A percentile compares a stretch with the other conserved stretches of the same genome.
Conservation (phyloP, 1,139 yeast species). For the Taphrina betulina region DNA sequence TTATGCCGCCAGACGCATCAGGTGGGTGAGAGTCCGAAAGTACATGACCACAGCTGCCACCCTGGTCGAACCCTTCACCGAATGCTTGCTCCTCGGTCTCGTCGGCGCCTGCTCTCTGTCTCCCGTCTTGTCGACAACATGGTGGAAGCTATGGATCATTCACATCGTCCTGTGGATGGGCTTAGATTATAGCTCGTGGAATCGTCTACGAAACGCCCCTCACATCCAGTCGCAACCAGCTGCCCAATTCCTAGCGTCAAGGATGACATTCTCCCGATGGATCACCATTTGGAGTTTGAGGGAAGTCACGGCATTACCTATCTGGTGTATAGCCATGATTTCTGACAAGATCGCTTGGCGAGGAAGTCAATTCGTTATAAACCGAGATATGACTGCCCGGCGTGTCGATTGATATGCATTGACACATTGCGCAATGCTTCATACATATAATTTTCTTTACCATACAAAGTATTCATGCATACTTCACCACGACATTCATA, state of each 20-base stretch:
- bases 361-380: slow-evolving; percentile 69
- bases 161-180: slow-evolving; percentile 61
- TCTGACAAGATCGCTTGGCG: slow-evolving; percentile 85
- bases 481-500: too few species aligned
- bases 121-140: slow-evolving; percentile 43
- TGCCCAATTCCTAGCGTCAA: slow-evolving; percentile 44
- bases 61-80: slow-evolving; percentile 81
- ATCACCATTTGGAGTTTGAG: slow-evolving; percentile 61
- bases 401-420: too few species aligned
- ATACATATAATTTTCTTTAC: too few species aligned
- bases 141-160: slow-evolving; percentile 58
- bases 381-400: slow-evolving; percentile 73
- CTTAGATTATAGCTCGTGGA: slow-evolving; percentile 48
- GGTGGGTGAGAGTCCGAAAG: slow-evolving; percentile 88
- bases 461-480: too few species aligned
- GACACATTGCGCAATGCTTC: too few species aligned
- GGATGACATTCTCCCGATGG: slow-evolving; percentile 44
- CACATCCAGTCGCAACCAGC: slow-evolving; percentile 41
- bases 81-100: slow-evolving; percentile 63
- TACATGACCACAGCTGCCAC: slow-evolving; percentile 89
- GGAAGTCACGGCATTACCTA: slow-evolving; percentile 74
- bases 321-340: slow-evolving; percentile 76
- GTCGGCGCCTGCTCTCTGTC: slow-evolving; percentile 53
- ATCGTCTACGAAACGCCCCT: slow-evolving; percentile 38
- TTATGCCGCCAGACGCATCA: slow-evolving; percentile 64